These are phyloP conservation scores for Scalesia atractyloides DNA, from an alignment of 129 eudicot genomes.

Conservation along the genomic window DNA sequence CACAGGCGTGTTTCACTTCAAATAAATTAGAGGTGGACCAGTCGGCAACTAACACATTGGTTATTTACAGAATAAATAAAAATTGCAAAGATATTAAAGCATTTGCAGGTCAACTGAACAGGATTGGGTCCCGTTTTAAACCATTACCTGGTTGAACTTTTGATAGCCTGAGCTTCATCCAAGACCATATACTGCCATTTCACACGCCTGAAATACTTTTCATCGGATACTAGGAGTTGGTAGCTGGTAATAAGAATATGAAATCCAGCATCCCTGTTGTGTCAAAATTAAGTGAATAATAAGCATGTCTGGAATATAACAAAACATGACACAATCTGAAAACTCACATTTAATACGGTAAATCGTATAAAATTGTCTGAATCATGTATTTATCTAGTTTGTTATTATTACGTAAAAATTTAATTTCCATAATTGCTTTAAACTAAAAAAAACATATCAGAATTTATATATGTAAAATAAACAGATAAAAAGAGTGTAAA, in stretches of 20 bases:
- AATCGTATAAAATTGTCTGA: background rate
- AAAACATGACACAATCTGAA: slow-evolving; percentile 1
- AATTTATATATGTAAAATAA: no score
- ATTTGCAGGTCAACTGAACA: background rate
- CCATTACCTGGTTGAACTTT: slow-evolving; percentile 82
- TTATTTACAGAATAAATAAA: background rate
- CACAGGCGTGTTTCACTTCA: no score
- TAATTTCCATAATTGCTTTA: background rate
- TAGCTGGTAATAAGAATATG: slow-evolving; percentile 97
- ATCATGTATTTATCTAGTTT: background rate
- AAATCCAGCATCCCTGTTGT: slow-evolving; percentile 91
- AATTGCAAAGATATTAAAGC: background rate
- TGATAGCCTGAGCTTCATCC: slow-evolving; percentile 99
- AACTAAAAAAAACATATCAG: no score
- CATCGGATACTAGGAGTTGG: slow-evolving; percentile 91
- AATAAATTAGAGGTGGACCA: no score
- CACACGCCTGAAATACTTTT: slow-evolving; percentile 86
- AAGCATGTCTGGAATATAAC: slow-evolving; percentile 16
- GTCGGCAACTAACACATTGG: background rate
- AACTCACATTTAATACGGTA: background rate
- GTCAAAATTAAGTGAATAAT: slow-evolving; percentile 18
- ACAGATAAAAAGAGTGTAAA: no score
- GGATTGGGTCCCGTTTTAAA: background rate
- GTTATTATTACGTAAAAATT: background rate
- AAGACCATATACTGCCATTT: slow-evolving; percentile 99